Evolutionary conservation across 441 rosid genomes (phyloP), one percentile per base, ranked within the genome.

Genomic region (Populus hybrid): DNA sequence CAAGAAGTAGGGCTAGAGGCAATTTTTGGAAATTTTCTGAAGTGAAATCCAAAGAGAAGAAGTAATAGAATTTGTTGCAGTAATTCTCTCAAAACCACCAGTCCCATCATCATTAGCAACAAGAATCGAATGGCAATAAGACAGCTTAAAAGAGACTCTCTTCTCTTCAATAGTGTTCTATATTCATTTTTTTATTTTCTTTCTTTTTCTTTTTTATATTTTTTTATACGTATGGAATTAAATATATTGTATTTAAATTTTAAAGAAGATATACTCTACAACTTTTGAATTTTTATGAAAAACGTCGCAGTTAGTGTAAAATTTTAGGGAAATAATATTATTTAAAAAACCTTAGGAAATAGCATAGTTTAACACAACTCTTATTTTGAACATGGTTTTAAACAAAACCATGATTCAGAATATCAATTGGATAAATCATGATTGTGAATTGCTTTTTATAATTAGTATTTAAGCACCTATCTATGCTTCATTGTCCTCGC

Each of bases 71-170:
- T 71, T 8, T 67, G 59, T 46, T 76, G 74, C 24, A 80, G 76
- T 50, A 82, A 73, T 69, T 83, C 79, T 79, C 71, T 79, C 12
- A 61, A 68, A 84, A 75, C 71, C 77, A 77, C 73, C 74, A 57
- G 74, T 84, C 86, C 75, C 84, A 86, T 85, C 78, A 68, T 76
- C 87, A 85, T 87, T 81, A 74, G 80, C 71, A 78, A 75, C 79
- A 75, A 82, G 88, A 87, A 87, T 86, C 90, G 67, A 74, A 76
- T 63, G 77, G 76, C 81, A 72, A 82, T 86, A 86, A 82, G 84
- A 86, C 90, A 84, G 81, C 91, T 88, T 87, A 87, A 92, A 82
- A 83, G 86, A 85, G 79, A 72, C 86, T 63, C 70, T 40, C 75
- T 26, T n/a, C 36, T 46, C 79, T 77, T 77, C 80, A 73, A 72